Conservation (phyloP, 169 alveolate species). For the Eimeria tenella region DNA sequence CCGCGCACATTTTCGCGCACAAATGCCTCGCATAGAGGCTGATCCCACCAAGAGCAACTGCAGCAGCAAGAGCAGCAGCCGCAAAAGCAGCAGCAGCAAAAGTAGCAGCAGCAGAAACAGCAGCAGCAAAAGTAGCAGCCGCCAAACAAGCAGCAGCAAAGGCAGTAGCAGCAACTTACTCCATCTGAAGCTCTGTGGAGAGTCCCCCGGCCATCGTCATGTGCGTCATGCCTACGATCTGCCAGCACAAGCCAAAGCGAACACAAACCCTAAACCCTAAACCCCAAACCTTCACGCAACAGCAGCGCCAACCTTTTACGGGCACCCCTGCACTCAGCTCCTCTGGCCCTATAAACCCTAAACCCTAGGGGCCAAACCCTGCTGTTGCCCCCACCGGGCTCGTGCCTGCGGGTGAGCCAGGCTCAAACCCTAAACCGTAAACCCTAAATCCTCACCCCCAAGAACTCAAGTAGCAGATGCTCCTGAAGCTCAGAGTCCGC, state of each 20-base stretch:
- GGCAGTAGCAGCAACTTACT: constrained; percentile 51
- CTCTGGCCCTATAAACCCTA: background rate
- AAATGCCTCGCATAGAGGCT: background rate
- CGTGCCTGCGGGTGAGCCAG: background rate
- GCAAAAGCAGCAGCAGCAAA: background rate
- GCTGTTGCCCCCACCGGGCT: no score
- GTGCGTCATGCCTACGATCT: constrained; percentile 75
- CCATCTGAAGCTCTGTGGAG: constrained; percentile 76
- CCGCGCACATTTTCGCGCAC: no score
- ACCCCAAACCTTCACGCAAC: background rate
- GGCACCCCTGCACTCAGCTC: background rate
- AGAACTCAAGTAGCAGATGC: constrained; percentile 75
- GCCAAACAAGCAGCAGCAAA: background rate
- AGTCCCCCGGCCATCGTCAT: constrained; percentile 76
- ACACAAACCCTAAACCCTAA: background rate
- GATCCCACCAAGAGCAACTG: background rate
- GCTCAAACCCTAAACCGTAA: background rate
- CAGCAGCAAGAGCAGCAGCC: background rate
- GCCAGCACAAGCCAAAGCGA: background rate
- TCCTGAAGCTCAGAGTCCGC: constrained; percentile 71
- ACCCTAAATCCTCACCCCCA: constrained; percentile 33
- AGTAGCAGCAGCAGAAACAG: background rate
- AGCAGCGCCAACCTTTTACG: background rate
- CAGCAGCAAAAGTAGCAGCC: constrained; percentile 7
- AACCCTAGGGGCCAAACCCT: background rate